A percentile compares a stretch with the other conserved stretches of the same genome.
Conservation (phyloP, 345 rosid genomes). For the Atalantia buxifolia region DNA sequence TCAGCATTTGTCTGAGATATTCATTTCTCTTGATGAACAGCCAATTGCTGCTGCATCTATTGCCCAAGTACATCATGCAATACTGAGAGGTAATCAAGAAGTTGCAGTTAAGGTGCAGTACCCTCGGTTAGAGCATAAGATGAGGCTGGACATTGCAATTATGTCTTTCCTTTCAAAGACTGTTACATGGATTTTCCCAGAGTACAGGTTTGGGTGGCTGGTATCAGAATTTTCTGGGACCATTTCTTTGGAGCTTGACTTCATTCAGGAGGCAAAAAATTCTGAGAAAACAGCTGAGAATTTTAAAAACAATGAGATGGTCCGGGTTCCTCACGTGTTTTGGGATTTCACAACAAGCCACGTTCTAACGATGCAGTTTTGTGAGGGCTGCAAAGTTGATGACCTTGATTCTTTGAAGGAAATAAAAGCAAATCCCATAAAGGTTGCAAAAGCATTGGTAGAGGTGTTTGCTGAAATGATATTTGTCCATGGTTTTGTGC, state of each 20-base stretch:
- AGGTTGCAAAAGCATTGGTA: constrained; percentile 73
- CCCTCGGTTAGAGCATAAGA: constrained; percentile 70
- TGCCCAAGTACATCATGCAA: constrained; percentile 89
- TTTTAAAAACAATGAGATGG: constrained; percentile 50
- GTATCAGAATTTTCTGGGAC: constrained; percentile 64
- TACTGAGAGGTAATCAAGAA: constrained; percentile 55
- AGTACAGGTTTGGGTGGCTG: constrained; percentile 80
- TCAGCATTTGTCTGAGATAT: constrained; percentile 51
- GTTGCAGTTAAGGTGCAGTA: constrained; percentile 93
- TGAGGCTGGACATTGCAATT: constrained; percentile 67
- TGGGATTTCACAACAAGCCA: constrained; percentile 79
- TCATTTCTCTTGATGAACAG: constrained; percentile 72
- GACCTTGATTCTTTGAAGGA: constrained; percentile 59
- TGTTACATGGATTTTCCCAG: constrained; percentile 72
- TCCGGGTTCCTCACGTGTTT: constrained; percentile 58
- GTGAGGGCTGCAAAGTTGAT: constrained; percentile 76
- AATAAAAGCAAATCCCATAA: constrained; percentile 46
- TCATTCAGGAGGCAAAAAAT: constrained; percentile 79
- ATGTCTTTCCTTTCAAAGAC: constrained; percentile 78
- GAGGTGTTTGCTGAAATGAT: constrained; percentile 96
- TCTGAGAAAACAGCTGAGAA: constrained; percentile 66
- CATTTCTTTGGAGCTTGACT: constrained; percentile 80
- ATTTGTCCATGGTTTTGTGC: constrained; percentile 82
- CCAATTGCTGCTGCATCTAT: constrained; percentile 97
- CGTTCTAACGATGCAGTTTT: constrained; percentile 86